Evolutionary conservation across 2,329 filamentous ascomycete species (phyloP), one percentile per base, ranked within the genome.

Genomic region (Colletotrichum gloeosporioides): DNA sequence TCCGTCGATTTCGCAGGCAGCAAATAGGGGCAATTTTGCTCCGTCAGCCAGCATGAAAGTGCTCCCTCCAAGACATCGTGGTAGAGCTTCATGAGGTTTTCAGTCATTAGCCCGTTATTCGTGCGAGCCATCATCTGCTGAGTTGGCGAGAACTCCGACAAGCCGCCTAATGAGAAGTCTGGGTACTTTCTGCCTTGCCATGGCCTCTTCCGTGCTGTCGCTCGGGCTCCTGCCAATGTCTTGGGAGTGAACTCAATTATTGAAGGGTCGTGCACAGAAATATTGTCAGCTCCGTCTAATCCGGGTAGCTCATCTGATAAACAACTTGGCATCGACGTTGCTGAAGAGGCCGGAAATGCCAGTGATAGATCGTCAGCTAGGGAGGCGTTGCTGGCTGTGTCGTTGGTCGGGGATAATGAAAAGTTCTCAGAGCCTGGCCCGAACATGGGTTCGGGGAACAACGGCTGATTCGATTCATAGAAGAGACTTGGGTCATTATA

Each of bases 1-100:
- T 57, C 39, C 18, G 72, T 6, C 8, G 55, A 32, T n/a, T 27
- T 63, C 8, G 32, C 4, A 6, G 59, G 44, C 7, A 4, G 4
- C 2, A 76, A 15, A 78, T 90, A 90, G 1, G 89, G 89, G 70
- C 89, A 91, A 4, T 88, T 90, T 63, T 86, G 84, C 76, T 90
- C 89, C 0, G 88, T 89, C 22, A 90, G 78, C 89, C 89, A 91
- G 79, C 89, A 90, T 3, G 88, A 87, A 8, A 90, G 80, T 15
- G 87, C 88, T 78, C 89, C 87, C 77, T 90, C 89, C 77, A 90
- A 84, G 34, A 88, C 89, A 77, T 90, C 88, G 77, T 90, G 89
- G 79, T 90, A 91, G 39, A 90, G 87, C 61, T 84, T 85, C 67
- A 90, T 81, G 22, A 90, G 81, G 16, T 82, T 85, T 55, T 87